Evolutionary conservation across 1,139 yeast genomes (phyloP).

Genomic region (Spathaspora jeffriesii): DNA sequence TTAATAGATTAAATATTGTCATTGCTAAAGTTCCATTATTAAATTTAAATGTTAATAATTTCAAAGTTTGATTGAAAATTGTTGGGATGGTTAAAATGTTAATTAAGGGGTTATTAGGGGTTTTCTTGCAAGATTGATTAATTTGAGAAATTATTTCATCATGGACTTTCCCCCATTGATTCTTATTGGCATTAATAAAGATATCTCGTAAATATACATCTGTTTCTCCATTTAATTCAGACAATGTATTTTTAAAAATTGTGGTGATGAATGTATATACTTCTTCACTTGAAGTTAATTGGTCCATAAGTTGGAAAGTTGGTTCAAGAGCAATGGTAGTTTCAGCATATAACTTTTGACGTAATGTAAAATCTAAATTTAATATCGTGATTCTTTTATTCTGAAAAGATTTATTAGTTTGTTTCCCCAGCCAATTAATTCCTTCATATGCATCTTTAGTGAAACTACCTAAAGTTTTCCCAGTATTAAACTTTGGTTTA

Average conservation of each 20-base stretch:
- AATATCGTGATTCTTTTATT: background rate
- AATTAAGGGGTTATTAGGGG: slow-evolving; percentile 26
- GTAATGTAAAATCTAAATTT: slow-evolving; percentile 6
- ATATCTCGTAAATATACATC: slow-evolving; percentile 8
- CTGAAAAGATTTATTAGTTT: too few relatives aligned
- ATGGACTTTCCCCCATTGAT: slow-evolving; percentile 17
- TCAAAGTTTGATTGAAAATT: slow-evolving; percentile 33
- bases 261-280: slow-evolving; percentile 7
- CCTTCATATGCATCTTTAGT: background rate
- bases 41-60: slow-evolving; percentile 24
- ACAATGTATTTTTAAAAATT: background rate
- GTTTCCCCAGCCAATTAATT: too few relatives aligned
- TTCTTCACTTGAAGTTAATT: slow-evolving; percentile 8
- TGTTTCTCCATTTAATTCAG: background rate
- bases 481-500: background rate
- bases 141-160: slow-evolving; percentile 18
- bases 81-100: slow-evolving; percentile 40
- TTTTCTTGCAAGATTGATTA: slow-evolving; percentile 12
- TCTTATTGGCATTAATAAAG: slow-evolving; percentile 5
- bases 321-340: slow-evolving; percentile 24
- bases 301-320: slow-evolving; percentile 22
- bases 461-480: background rate
- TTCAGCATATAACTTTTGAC: slow-evolving; percentile 17
- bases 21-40: slow-evolving; percentile 38
- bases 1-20: slow-evolving; percentile 35